phyloP scores from a whole-genome alignment of 192 early-diverging fungal species.

The Phlyctochytrium planicorne region DNA sequence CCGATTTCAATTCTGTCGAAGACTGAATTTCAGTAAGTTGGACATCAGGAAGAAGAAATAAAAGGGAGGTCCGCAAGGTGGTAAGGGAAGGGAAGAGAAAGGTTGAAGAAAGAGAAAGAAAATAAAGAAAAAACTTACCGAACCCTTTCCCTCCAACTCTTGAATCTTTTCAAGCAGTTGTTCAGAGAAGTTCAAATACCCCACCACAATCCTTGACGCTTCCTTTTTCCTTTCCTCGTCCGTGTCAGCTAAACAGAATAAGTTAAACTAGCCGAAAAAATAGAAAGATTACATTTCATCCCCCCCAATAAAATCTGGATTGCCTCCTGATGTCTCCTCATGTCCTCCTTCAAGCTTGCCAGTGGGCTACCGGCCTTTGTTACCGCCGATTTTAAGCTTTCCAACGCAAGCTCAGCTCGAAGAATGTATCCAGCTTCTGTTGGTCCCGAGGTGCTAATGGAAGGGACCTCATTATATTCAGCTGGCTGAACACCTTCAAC shows the following conservation, averaged over 20 bases:
- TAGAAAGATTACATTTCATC: slow-evolving; percentile 56
- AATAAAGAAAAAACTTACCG: no score
- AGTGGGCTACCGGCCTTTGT: slow-evolving; percentile 1
- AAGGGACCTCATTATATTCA: slow-evolving; percentile 1
- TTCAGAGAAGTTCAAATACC: no score
- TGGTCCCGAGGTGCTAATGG: background rate
- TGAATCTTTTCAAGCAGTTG: no score
- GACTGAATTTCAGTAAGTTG: no score
- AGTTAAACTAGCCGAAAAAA: slow-evolving; percentile 22
- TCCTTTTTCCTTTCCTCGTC: slow-evolving; percentile 47
- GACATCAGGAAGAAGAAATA: no score
- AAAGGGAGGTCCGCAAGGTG: no score
- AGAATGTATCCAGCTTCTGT: slow-evolving; percentile 29
- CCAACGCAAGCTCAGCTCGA: slow-evolving; percentile 21
- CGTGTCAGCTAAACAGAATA: slow-evolving; percentile 48
- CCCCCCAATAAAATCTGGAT: slow-evolving; percentile 63
- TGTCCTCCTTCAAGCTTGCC: slow-evolving; percentile 28
- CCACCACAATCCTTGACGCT: slow-evolving; percentile 44
- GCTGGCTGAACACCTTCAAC: background rate
- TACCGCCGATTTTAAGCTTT: slow-evolving; percentile 1
- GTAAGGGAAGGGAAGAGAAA: no score
- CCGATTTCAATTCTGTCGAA: no score
- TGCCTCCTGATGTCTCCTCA: slow-evolving; percentile 54
- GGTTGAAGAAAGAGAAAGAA: no score
- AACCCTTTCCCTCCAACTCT: no score